Evolutionary conservation across 2,329 filamentous ascomycete genomes (phyloP), one percentile per base, ranked within the genome.

Genomic region (Colletotrichum sp.): DNA sequence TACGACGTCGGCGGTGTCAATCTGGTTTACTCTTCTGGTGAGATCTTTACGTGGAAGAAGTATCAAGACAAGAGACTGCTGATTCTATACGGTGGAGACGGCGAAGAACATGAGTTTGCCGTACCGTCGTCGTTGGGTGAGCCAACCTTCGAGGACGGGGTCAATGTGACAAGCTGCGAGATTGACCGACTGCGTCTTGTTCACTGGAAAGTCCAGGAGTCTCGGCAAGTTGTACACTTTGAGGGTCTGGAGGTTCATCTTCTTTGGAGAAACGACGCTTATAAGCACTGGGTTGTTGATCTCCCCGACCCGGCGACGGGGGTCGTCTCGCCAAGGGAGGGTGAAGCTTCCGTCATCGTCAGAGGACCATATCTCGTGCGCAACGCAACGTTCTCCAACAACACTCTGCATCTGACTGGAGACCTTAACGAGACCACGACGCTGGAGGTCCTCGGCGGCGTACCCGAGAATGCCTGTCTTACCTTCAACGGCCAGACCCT

Each of bases 21-120:
- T 6, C 81, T 94, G n/a, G 83, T 93, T 2, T 94, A 94, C 83
- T 93, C 91, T 2, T 92, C 92, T 10, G 91, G 91, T 1, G 92
- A 94, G 79, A 89, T 94, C 70, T 91, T 92, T 78, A 93, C 91
- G 0, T 93, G 91, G 89, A 92, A 94, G 82, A 88, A 90, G 77
- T 92, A 92, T 76, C 87, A 86, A 2, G 83, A 88, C 62, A 89
- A 89, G 81, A 92, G 89, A 21, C 88, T 91, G 1, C 82, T 93
- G 2, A 84, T 94, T 3, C 84, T 94, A 4, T 94, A 93, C 78
- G 90, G 90, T 15, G 91, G 89, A 3, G 85, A 88, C 5, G 88
- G 86, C 13, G 92, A 94, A 79, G 85, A 85, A 4, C 91, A 93
- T 78, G 92, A 94, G 80, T 82, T 93, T 13, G 90, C 88, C 5